These are phyloP conservation scores for Talaromyces amestolkiae DNA, from an alignment of 2,329 filamentous ascomycete genomes.

Conservation along the genomic window DNA sequence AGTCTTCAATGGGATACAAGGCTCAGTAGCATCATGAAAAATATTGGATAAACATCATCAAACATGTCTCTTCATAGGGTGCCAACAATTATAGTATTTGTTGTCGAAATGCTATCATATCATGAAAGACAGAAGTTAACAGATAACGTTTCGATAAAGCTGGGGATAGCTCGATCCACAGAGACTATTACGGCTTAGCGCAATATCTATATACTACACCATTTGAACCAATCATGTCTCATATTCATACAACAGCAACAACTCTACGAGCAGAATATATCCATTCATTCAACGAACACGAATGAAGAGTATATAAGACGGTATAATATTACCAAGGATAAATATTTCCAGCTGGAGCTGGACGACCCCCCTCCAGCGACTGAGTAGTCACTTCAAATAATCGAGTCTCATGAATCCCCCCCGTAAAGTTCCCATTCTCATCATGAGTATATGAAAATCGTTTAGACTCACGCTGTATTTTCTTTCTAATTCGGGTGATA, in stretches of 20 bases:
- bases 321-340: neutral
- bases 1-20: neutral
- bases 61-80: neutral
- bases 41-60: neutral
- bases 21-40: neutral
- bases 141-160: conserved; percentile 5
- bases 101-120: neutral
- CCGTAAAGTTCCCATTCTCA: neutral
- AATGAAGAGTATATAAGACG: too few relatives aligned
- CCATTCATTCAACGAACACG: neutral
- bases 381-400: neutral
- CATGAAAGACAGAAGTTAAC: neutral
- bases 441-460: neutral
- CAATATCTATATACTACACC: neutral
- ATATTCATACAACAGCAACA: neutral
- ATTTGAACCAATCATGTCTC: conserved; percentile 4
- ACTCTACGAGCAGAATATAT: neutral
- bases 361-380: neutral
- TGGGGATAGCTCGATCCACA: conserved; percentile 14
- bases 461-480: neutral
- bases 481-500: neutral
- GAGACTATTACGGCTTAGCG: neutral
- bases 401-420: neutral
- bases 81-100: neutral
- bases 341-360: neutral